These are phyloP conservation scores for Cicer arietinum DNA, from an alignment of 306 rosid genomes.

Conservation along the genomic window DNA sequence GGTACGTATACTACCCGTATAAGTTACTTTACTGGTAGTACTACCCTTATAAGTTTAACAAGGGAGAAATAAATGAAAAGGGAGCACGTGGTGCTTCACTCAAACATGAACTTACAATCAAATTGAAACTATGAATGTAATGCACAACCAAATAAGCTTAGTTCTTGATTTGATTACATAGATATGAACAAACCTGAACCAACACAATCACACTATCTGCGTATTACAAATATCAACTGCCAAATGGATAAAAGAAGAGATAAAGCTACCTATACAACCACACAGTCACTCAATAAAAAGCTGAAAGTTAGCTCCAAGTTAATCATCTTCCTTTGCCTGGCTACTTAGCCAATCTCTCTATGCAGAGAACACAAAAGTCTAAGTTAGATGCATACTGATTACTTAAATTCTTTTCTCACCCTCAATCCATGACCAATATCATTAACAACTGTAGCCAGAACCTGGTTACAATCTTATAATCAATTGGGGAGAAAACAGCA, in stretches of 20 bases:
- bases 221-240: conserved; percentile 79
- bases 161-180: conserved; percentile 70
- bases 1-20: not conserved
- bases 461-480: conserved; percentile 71
- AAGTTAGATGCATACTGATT: conserved; percentile 84
- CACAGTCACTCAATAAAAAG: conserved; percentile 73
- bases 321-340: conserved; percentile 59
- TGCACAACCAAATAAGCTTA: conserved; percentile 62
- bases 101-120: conserved; percentile 46
- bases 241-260: conserved; percentile 41
- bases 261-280: conserved; percentile 86
- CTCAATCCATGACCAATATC: conserved; percentile 54
- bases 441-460: conserved; percentile 54
- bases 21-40: not conserved
- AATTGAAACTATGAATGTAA: conserved; percentile 54
- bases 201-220: conserved; percentile 80
- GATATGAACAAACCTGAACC: conserved; percentile 90
- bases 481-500: conserved; percentile 51
- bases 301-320: conserved; percentile 86
- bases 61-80: conserved; percentile 5
- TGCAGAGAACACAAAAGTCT: conserved; percentile 69
- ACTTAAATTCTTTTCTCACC: conserved; percentile 46
- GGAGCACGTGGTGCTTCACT: conserved; percentile 37
- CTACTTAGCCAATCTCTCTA: conserved; percentile 65
- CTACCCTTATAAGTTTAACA: not conserved